These are phyloP conservation scores for Hypoxylon sp. DNA, from an alignment of 2,329 filamentous ascomycete genomes.

Conservation along the genomic window DNA sequence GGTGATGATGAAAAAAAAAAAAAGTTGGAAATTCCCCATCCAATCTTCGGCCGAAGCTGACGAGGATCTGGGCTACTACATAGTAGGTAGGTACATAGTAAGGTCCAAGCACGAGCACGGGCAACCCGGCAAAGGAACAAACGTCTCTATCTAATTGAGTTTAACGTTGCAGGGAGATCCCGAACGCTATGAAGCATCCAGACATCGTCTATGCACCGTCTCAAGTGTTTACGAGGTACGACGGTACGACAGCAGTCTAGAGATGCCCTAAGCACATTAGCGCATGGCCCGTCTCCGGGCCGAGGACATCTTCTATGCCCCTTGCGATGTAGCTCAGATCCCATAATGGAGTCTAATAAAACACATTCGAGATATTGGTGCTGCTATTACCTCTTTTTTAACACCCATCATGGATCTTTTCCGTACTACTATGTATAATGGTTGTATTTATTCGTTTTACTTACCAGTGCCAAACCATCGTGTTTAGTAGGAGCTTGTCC, in stretches of 20 bases:
- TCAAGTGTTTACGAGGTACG: conserved; percentile 12
- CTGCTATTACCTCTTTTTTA: background rate
- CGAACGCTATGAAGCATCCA: conserved; percentile 35
- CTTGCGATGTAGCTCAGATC: conserved; percentile 28
- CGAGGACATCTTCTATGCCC: conserved; percentile 4
- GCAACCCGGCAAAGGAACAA: conserved; percentile 19
- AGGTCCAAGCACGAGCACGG: conserved; percentile 3
- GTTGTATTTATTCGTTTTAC: background rate
- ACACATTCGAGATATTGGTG: conserved; percentile 3
- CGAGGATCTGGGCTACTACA: background rate
- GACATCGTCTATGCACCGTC: conserved; percentile 28
- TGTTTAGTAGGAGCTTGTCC: background rate
- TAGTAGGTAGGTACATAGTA: too few species aligned
- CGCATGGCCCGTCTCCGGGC: conserved; percentile 11
- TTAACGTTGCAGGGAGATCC: conserved; percentile 33
- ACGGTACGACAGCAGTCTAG: conserved; percentile 9
- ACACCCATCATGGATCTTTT: background rate
- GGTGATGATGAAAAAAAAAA: conserved; percentile 30
- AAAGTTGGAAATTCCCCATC: conserved; percentile 40
- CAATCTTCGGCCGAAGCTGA: conserved; percentile 1
- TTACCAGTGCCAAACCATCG: background rate
- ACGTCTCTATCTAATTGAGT: conserved; percentile 33
- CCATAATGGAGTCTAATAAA: conserved; percentile 4
- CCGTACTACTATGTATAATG: background rate
- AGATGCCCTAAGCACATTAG: conserved; percentile 23